Percentiles rank a stretch among this genome's conserved stretches.
Conservation (phyloP, 2,329 filamentous ascomycete species). For the Aspergillus awamori region DNA sequence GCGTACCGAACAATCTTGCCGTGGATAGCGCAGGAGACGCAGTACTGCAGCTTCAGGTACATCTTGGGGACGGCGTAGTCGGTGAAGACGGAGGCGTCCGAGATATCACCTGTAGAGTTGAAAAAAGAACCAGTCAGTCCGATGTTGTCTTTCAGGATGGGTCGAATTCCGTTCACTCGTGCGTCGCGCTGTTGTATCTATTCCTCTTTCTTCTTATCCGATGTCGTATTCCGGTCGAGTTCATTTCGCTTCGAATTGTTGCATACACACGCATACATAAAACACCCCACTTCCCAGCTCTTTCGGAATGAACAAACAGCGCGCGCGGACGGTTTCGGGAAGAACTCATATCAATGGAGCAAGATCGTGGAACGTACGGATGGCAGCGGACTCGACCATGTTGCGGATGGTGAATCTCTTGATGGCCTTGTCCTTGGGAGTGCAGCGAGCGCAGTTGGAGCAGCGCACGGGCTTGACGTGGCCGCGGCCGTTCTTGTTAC, state of each 20-base stretch:
- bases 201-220: not conserved
- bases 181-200: slow-evolving; percentile 2
- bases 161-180: slow-evolving; percentile 4
- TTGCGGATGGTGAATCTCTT: slow-evolving; percentile 99
- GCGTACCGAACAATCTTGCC: slow-evolving; percentile 99
- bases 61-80: slow-evolving; percentile 99
- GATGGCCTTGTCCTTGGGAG: slow-evolving; percentile 99
- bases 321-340: slow-evolving; percentile 12
- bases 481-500: slow-evolving; percentile 99
- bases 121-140: slow-evolving; percentile 19
- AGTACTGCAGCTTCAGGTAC: slow-evolving; percentile 99
- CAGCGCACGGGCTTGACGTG: slow-evolving; percentile 99
- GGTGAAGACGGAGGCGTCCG: slow-evolving; percentile 97
- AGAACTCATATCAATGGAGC: slow-evolving; percentile 15
- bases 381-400: slow-evolving; percentile 99
- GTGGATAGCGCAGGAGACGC: slow-evolving; percentile 99
- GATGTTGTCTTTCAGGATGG: slow-evolving; percentile 6
- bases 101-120: slow-evolving; percentile 85
- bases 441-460: slow-evolving; percentile 87
- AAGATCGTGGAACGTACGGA: slow-evolving; percentile 72
- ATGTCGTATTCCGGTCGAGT: not conserved
- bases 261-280: not conserved
- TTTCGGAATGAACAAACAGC: slow-evolving; percentile 17
- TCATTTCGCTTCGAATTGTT: not conserved
- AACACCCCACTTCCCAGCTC: slow-evolving; percentile 4